A percentile compares a stretch with the other conserved stretches of the same genome.
phyloP scores from a whole-genome alignment of 2,329 filamentous ascomycete species.

The Huntiella moniliformis region DNA sequence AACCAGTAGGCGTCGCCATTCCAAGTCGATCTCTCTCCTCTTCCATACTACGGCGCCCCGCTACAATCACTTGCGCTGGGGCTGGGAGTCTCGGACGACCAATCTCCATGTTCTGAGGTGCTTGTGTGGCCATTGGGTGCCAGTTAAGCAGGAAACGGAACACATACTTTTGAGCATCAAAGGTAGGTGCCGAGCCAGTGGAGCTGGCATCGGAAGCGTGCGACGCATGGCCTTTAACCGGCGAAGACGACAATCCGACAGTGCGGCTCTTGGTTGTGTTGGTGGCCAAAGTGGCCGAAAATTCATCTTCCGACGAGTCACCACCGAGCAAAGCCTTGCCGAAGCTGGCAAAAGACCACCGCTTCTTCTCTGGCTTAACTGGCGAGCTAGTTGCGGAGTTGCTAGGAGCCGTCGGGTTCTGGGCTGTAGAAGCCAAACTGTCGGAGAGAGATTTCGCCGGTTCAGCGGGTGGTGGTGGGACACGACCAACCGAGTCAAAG shows the following conservation, averaged over 20 bases:
- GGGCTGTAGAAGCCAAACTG: background rate
- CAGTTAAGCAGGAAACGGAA: slow-evolving; percentile 62
- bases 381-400: background rate
- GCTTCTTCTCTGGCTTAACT: slow-evolving; percentile 30
- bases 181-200: slow-evolving; percentile 34
- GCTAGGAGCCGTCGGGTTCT: background rate
- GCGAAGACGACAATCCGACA: slow-evolving; percentile 18
- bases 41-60: slow-evolving; percentile 21
- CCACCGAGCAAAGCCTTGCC: slow-evolving; percentile 34
- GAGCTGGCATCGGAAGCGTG: slow-evolving; percentile 32
- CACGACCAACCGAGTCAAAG: slow-evolving; percentile 28
- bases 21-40: background rate
- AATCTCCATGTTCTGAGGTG: slow-evolving; percentile 32
- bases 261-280: slow-evolving; percentile 1
- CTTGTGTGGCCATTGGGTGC: slow-evolving; percentile 21
- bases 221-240: slow-evolving; percentile 17
- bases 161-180: slow-evolving; percentile 38
- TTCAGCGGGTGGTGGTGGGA: slow-evolving; percentile 14
- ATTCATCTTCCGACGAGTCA: slow-evolving; percentile 8
- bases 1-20: slow-evolving; percentile 16
- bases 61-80: slow-evolving; percentile 48
- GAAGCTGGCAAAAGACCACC: slow-evolving; percentile 44
- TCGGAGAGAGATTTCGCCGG: slow-evolving; percentile 14
- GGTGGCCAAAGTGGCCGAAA: slow-evolving; percentile 13
- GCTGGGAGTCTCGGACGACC: slow-evolving; percentile 49